Evolutionary conservation across 192 early-diverging fungal genomes (phyloP).

Genomic region (Linnemannia schmuckeri): DNA sequence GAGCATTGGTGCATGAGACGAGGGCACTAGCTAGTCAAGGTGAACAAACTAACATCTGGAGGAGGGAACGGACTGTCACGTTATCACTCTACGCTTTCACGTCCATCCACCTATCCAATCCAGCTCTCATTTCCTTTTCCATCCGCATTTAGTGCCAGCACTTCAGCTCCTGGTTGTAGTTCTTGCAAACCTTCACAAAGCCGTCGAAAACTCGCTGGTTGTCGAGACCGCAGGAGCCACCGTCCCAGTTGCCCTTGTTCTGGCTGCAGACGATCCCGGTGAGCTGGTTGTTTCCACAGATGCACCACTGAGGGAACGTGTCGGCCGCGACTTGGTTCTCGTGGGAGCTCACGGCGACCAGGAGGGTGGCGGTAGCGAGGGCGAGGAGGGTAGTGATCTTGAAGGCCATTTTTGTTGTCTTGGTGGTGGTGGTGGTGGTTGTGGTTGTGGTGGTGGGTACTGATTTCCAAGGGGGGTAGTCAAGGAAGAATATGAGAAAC

Average conservation of each 20-base stretch:
- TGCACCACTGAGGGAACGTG: not conserved
- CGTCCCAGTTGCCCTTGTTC: not conserved
- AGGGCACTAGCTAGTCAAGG: not conserved
- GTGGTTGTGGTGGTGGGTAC: no score
- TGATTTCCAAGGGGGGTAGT: not conserved
- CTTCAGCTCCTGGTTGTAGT: not conserved
- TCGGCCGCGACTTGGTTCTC: not conserved
- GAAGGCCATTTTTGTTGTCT: not conserved
- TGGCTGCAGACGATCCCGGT: not conserved
- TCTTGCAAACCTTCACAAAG: constrained; percentile 2
- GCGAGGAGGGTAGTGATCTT: not conserved
- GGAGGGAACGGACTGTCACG: not conserved
- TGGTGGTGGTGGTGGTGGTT: no score
- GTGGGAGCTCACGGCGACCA: constrained; percentile 1
- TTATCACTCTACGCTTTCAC: not conserved
- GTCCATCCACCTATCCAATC: not conserved
- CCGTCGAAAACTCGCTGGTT: not conserved
- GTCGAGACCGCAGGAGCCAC: not conserved
- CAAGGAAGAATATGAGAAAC: not conserved
- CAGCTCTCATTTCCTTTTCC: not conserved
- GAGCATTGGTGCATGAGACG: not conserved
- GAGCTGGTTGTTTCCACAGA: not conserved
- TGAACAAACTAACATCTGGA: not conserved
- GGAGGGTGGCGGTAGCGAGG: not conserved
- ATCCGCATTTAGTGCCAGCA: not conserved